phyloP scores from a whole-genome alignment of 352 stramenopile genomes.

The Thalassiosira delicatula region DNA sequence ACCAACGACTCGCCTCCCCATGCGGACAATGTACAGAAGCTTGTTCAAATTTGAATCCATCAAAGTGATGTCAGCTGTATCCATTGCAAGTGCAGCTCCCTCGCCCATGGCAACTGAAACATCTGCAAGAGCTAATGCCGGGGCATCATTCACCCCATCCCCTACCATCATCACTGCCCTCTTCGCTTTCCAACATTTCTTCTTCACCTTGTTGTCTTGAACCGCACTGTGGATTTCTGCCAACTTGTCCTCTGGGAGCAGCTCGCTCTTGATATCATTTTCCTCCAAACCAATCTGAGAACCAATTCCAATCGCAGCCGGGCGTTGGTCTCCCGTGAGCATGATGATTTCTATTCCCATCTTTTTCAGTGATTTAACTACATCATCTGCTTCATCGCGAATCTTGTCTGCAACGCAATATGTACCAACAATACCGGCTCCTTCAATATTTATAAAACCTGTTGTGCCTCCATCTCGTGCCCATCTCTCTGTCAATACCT shows the following conservation, averaged over 20 bases:
- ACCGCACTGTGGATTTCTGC: constrained; percentile 45
- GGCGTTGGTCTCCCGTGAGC: constrained; percentile 93
- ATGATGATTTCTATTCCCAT: constrained; percentile 85
- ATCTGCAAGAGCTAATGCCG: constrained; percentile 96
- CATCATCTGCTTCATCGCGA: constrained; percentile 70
- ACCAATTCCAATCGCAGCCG: constrained; percentile 88
- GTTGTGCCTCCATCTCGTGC: constrained; percentile 71
- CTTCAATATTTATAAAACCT: constrained; percentile 78
- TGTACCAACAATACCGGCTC: constrained; percentile 74
- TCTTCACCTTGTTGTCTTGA: too few relatives aligned
- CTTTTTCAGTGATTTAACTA: constrained; percentile 65
- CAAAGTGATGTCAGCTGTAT: constrained; percentile 97
- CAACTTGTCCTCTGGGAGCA: constrained; percentile 91
- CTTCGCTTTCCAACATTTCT: constrained; percentile 67
- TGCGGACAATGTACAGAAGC: constrained; percentile 75
- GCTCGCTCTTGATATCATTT: constrained; percentile 84
- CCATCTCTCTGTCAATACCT: constrained; percentile 59
- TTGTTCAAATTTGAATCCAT: constrained; percentile 86
- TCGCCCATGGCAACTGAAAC: constrained; percentile 98
- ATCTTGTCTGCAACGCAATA: constrained; percentile 82
- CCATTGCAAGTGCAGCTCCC: constrained; percentile 96
- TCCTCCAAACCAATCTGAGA: constrained; percentile 90
- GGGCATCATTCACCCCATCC: constrained; percentile 98
- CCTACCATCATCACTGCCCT: constrained; percentile 97
- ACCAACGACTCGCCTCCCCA: constrained; percentile 69